Evolutionary conservation across 345 rosid genomes (phyloP).

Genomic region (Physaria fendleri): DNA sequence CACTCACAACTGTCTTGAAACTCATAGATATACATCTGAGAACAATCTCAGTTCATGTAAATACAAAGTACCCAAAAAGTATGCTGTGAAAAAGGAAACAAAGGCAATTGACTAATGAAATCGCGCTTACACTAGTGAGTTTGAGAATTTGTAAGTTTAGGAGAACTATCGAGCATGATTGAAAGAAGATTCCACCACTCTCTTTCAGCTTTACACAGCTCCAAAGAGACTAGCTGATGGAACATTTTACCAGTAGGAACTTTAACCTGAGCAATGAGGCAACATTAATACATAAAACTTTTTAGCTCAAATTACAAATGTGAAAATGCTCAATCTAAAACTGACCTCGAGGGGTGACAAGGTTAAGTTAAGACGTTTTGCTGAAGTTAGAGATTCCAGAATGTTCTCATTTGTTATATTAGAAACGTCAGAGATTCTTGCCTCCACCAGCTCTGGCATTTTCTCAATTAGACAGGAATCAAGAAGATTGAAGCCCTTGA

Average conservation of each 20-base stretch:
- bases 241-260: conserved; percentile 1
- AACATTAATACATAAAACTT: background rate
- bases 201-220: background rate
- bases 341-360: background rate
- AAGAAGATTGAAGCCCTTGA: background rate
- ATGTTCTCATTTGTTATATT: background rate
- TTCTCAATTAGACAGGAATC: background rate
- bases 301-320: background rate
- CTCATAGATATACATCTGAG: background rate
- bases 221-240: background rate
- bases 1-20: background rate
- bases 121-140: background rate
- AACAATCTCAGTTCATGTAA: background rate
- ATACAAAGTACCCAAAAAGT: background rate
- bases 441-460: background rate
- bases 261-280: background rate
- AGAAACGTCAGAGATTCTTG: background rate
- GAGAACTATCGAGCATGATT: background rate
- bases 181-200: background rate
- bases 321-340: background rate
- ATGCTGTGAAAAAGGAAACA: too few relatives aligned
- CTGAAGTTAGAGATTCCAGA: background rate
- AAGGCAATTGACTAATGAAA: background rate
- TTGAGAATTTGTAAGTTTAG: conserved; percentile 7
- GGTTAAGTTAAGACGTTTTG: background rate